Evolutionary conservation across 495 filamentous ascomycete genomes (phyloP), one percentile per base, ranked within the genome.

Genomic region (Evansstolkia leycettana): DNA sequence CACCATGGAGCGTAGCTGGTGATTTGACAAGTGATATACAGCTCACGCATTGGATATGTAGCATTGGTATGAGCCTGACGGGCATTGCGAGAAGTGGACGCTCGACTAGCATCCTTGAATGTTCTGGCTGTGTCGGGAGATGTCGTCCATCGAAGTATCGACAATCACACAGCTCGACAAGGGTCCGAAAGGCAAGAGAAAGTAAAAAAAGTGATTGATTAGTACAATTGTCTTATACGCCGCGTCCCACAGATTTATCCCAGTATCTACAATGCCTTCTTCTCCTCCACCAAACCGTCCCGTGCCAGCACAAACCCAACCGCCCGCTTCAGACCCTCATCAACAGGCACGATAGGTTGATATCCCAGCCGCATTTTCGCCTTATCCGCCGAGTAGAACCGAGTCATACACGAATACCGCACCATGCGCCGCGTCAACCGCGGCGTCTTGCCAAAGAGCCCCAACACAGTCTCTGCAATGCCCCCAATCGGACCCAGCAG

Each of bases 311-410:
- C 71, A 58, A 73, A 82, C 36, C 69, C 65, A 23, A 87, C 82
- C 2, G 75, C 74, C 51, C 76, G 72, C 40, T 64, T 64, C 32
- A 92, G 67, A 5, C 81, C 87, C 41, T 92, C 83, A 29, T 82
- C 67, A 40, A 94, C 57, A 14, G 64, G 61, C n/a, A 86, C 71
- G 17, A 89, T 53, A 2, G 87, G 83, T 45, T 52, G 37, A 55
- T 93, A 94, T 16, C 82, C 82, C 34, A 93, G 62, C 46, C 83
- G 57, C 46, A 52, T 64, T 65, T 78, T 84, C 33, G 87, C 87
- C 72, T 93, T 94, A n/a, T 74, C 63, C 35, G 84, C 82, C 40
- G 78, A 76, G 48, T 82, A 90, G 61, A 87, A 94, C 15, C 85
- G 73, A 28, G 81, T 83, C 79, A 88, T 90, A 56, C 76, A 80